phyloP scores from a whole-genome alignment of 495 filamentous ascomycete species.

The Achaetomiella virescens region DNA sequence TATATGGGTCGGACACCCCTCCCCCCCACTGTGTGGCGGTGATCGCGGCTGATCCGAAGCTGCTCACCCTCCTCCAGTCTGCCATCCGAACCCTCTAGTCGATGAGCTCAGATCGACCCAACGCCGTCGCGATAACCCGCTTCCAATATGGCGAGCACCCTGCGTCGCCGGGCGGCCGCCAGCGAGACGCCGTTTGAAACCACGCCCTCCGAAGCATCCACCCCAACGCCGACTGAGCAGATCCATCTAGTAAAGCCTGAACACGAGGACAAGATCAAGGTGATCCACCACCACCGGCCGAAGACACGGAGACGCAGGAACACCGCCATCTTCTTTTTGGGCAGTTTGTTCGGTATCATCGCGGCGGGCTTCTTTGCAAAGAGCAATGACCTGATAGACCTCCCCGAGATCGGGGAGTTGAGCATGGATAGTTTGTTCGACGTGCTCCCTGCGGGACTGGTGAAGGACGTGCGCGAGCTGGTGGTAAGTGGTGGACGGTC shows the following conservation, averaged over 20 bases:
- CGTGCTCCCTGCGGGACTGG: conserved; percentile 71
- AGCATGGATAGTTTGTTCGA: conserved; percentile 79
- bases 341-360: conserved; percentile 76
- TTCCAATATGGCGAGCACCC: conserved; percentile 38
- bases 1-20: background rate
- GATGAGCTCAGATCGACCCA: background rate
- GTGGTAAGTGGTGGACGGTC: conserved; percentile 46
- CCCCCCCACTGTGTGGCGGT: background rate
- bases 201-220: conserved; percentile 28
- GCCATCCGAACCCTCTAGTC: background rate
- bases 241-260: conserved; percentile 40
- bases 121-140: background rate
- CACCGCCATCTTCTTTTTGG: conserved; percentile 74
- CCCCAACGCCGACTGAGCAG: conserved; percentile 33
- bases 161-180: conserved; percentile 42
- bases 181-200: no score
- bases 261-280: conserved; percentile 35
- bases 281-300: conserved; percentile 34
- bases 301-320: conserved; percentile 61
- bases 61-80: background rate
- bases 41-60: background rate
- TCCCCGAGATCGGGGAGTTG: conserved; percentile 72
- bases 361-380: conserved; percentile 78
- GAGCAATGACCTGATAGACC: conserved; percentile 74
- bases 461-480: conserved; percentile 77